These are phyloP conservation scores for Tuber umbilicatum DNA, from an alignment of 495 filamentous ascomycete species.

Conservation along the genomic window DNA sequence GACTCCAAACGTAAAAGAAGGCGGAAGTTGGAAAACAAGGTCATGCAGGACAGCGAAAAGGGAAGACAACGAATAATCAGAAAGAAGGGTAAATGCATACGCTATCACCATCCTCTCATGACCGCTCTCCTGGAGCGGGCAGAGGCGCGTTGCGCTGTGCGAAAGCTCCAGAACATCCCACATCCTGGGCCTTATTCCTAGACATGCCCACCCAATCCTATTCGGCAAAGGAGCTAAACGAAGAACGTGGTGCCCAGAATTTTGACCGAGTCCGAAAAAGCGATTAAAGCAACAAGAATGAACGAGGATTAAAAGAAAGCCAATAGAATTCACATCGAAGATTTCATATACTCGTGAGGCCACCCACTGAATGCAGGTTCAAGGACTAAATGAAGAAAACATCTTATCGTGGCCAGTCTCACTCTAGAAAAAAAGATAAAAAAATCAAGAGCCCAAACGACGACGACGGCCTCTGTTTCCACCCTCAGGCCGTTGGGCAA, in stretches of 20 bases:
- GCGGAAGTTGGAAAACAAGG: neutral
- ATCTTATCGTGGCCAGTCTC: slow-evolving; percentile 33
- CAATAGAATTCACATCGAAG: slow-evolving; percentile 27
- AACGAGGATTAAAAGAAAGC: slow-evolving; percentile 31
- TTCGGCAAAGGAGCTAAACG: neutral
- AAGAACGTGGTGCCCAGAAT: neutral
- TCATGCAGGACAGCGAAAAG: slow-evolving; percentile 9
- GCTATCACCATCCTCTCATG: neutral
- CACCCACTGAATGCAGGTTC: slow-evolving; percentile 33
- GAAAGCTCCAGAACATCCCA: neutral
- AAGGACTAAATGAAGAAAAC: slow-evolving; percentile 29
- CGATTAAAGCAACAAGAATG: slow-evolving; percentile 18
- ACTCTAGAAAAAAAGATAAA: neutral
- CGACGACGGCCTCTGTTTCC: slow-evolving; percentile 75
- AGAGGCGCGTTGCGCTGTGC: neutral
- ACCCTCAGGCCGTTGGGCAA: slow-evolving; percentile 76
- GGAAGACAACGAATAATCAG: slow-evolving; percentile 13
- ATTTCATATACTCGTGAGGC: slow-evolving; percentile 37
- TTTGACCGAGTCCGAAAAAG: slow-evolving; percentile 20
- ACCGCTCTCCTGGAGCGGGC: neutral
- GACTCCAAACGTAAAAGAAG: neutral
- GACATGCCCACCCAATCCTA: neutral
- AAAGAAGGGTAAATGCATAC: slow-evolving; percentile 20
- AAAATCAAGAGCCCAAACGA: slow-evolving; percentile 26
- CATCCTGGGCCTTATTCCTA: neutral